Evolutionary conservation across 495 filamentous ascomycete genomes (phyloP).

Genomic region (Penicillium daleae): DNA sequence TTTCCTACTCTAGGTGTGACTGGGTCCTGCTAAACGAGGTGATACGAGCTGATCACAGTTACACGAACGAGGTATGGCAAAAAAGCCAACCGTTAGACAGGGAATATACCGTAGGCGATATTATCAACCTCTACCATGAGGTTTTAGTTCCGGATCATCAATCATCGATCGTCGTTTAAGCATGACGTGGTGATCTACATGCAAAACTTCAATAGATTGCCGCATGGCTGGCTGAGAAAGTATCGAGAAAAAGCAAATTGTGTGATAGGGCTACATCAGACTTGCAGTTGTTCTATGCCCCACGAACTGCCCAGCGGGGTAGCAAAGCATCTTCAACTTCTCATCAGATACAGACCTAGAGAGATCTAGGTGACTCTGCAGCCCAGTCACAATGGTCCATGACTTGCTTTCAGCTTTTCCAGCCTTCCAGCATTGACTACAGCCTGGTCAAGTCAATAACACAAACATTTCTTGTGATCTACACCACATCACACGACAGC

Average conservation of each 20-base stretch:
- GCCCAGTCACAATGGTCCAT: background rate
- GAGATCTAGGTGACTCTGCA: background rate
- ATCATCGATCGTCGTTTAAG: background rate
- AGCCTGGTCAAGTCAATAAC: background rate
- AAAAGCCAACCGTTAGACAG: background rate
- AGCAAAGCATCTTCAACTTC: background rate
- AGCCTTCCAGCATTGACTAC: background rate
- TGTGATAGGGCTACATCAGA: background rate
- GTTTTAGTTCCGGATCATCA: background rate
- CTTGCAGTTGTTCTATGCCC: background rate
- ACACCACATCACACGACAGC: background rate
- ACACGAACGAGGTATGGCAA: background rate
- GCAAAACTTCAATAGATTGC: background rate
- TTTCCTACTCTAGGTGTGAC: background rate
- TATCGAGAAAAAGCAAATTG: background rate
- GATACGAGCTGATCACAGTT: background rate
- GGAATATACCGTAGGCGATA: background rate
- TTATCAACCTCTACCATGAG: background rate
- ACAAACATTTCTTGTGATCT: slow-evolving; percentile 4
- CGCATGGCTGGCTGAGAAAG: background rate
- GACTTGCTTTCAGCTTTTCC: background rate
- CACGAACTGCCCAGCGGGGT: background rate
- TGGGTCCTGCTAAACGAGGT: background rate
- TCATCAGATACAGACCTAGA: background rate
- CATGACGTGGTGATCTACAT: background rate